Percentiles rank a stretch among this genome's conserved stretches.
Evolutionary conservation across 306 rosid genomes (phyloP).

Genomic region (Malus asiatica): DNA sequence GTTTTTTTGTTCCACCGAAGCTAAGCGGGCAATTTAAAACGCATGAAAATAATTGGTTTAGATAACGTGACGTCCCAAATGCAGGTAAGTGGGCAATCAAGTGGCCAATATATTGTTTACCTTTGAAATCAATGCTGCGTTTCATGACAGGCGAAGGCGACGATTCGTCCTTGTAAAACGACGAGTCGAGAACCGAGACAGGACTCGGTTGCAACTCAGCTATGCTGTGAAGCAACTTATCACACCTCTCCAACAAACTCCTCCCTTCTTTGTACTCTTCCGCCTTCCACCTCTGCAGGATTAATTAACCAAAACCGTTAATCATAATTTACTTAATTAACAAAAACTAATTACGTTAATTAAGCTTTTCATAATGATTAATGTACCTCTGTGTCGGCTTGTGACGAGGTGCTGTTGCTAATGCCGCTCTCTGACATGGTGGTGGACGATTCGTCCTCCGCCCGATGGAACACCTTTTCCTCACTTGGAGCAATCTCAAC

Average conservation of each 20-base stretch:
- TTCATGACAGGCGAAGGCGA: constrained; percentile 85
- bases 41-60: not conserved
- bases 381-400: constrained; percentile 64
- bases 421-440: constrained; percentile 67
- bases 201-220: constrained; percentile 98
- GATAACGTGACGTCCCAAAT: too few relatives aligned
- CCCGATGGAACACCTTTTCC: constrained; percentile 8
- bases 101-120: not conserved
- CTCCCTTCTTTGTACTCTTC: constrained; percentile 67
- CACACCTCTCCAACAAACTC: constrained; percentile 72
- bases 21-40: too few relatives aligned
- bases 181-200: constrained; percentile 82
- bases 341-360: not conserved
- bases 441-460: constrained; percentile 68
- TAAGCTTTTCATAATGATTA: not conserved
- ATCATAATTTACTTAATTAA: not conserved
- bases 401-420: constrained; percentile 56
- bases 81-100: not conserved
- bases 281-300: constrained; percentile 45
- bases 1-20: not conserved
- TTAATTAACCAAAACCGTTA: not conserved
- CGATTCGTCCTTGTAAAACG: constrained; percentile 81
- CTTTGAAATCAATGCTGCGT: constrained; percentile 78
- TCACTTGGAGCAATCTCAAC: not conserved
- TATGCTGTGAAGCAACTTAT: constrained; percentile 68